Conservation (phyloP, 768 basidiomycete species). For the Boletellus ananas region DNA sequence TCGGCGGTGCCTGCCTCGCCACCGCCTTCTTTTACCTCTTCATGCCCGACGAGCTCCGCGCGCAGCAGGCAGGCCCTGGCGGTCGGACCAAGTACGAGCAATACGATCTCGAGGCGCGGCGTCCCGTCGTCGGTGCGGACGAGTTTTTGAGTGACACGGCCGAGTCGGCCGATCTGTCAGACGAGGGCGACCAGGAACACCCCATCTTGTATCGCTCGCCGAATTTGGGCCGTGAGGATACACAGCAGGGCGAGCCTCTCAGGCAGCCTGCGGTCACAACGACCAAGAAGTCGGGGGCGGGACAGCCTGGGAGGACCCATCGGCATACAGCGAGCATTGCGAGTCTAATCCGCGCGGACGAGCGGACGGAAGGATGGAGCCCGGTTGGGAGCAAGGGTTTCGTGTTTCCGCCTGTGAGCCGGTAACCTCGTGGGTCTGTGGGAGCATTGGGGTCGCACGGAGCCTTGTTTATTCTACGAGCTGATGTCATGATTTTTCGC, state of each 20-base stretch:
- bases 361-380: conserved; percentile 79
- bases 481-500: not conserved
- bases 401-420: conserved; percentile 41
- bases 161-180: conserved; percentile 55
- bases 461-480: not conserved
- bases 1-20: conserved; percentile 88
- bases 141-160: conserved; percentile 34
- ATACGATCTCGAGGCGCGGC: conserved; percentile 65
- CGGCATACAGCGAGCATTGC: conserved; percentile 82
- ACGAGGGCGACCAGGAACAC: conserved; percentile 58
- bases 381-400: conserved; percentile 57
- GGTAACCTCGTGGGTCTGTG: conserved; percentile 7
- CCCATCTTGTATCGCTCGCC: conserved; percentile 68
- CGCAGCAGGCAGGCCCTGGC: conserved; percentile 42
- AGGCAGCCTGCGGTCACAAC: conserved; percentile 6
- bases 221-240: conserved; percentile 27
- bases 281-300: conserved; percentile 17
- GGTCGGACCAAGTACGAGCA: conserved; percentile 61
- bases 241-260: not conserved
- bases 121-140: conserved; percentile 30
- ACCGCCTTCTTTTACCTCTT: conserved; percentile 83
- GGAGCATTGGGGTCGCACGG: not conserved
- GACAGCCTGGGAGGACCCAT: conserved; percentile 42
- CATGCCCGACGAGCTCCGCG: conserved; percentile 77
- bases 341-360: conserved; percentile 73